Evolutionary conservation across 768 basidiomycete genomes (phyloP).

Genomic region (Piloderma croceum): DNA sequence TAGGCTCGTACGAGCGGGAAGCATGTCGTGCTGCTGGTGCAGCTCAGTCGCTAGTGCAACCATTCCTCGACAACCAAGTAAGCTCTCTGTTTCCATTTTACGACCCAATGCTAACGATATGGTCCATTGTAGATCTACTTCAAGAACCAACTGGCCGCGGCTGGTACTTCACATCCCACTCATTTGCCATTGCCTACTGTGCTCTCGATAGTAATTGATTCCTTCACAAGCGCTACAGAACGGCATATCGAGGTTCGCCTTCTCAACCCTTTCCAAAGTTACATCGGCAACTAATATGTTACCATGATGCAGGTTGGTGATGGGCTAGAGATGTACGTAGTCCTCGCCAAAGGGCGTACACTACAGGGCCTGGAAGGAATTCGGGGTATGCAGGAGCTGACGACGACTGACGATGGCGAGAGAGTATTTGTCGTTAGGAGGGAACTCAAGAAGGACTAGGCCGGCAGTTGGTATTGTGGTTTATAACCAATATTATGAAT

Average conservation of each 20-base stretch:
- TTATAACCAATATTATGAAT: too few species aligned
- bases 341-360: slow-evolving; percentile 64
- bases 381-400: slow-evolving; percentile 58
- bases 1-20: slow-evolving; percentile 97
- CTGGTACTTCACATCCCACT: slow-evolving; percentile 66
- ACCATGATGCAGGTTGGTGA: slow-evolving; percentile 71
- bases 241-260: slow-evolving; percentile 87
- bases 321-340: slow-evolving; percentile 87
- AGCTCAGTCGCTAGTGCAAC: slow-evolving; percentile 91
- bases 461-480: too few species aligned
- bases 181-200: slow-evolving; percentile 81
- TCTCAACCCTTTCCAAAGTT: slow-evolving; percentile 2
- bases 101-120: slow-evolving; percentile 3
- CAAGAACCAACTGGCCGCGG: slow-evolving; percentile 83
- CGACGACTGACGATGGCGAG: slow-evolving; percentile 57
- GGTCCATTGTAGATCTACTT: slow-evolving; percentile 77
- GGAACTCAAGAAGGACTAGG: slow-evolving; percentile 84
- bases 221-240: slow-evolving; percentile 96
- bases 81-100: slow-evolving; percentile 25
- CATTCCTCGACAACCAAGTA: slow-evolving; percentile 98
- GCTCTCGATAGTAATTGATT: slow-evolving; percentile 85
- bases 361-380: slow-evolving; percentile 53
- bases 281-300: background rate
- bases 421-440: slow-evolving; percentile 70
- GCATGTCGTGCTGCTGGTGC: slow-evolving; percentile 94